Percentiles rank a stretch among this genome's conserved stretches.
These are phyloP conservation scores for Sporothrix dimorphospora DNA, from an alignment of 2,329 filamentous ascomycete species.

Conservation along the genomic window DNA sequence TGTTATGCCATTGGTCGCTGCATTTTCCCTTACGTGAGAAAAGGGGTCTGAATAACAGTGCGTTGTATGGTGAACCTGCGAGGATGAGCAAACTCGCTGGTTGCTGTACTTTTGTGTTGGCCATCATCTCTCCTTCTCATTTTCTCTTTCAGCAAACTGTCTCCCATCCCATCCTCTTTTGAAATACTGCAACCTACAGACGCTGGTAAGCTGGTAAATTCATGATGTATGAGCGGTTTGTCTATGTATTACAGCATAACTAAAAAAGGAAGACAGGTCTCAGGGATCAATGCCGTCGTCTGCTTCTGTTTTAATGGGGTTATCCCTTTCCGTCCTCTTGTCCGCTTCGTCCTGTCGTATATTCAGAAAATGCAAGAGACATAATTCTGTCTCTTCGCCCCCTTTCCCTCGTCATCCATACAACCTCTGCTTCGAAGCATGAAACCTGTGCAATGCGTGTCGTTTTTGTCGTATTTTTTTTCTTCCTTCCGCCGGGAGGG, in stretches of 20 bases:
- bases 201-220: neutral
- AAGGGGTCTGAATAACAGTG: neutral
- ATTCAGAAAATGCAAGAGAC: too few species aligned
- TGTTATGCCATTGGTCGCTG: constrained; percentile 17
- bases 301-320: neutral
- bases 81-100: too few species aligned
- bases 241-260: constrained; percentile 2
- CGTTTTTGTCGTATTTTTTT: constrained; percentile 9
- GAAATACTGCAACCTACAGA: neutral
- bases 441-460: neutral
- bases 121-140: neutral
- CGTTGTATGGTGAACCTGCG: neutral
- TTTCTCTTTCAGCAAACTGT: neutral
- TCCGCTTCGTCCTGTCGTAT: neutral
- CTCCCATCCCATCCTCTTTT: too few species aligned
- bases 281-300: neutral
- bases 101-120: too few species aligned
- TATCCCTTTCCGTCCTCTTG: neutral
- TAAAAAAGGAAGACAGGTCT: neutral
- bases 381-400: too few species aligned
- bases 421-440: neutral
- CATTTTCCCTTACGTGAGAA: neutral
- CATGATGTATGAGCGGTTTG: constrained; percentile 17
- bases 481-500: neutral
- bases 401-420: too few species aligned